Percentiles rank a stretch among this genome's conserved stretches.
phyloP scores from a whole-genome alignment of 331 rosid genomes.

The Acacia pycnantha region DNA sequence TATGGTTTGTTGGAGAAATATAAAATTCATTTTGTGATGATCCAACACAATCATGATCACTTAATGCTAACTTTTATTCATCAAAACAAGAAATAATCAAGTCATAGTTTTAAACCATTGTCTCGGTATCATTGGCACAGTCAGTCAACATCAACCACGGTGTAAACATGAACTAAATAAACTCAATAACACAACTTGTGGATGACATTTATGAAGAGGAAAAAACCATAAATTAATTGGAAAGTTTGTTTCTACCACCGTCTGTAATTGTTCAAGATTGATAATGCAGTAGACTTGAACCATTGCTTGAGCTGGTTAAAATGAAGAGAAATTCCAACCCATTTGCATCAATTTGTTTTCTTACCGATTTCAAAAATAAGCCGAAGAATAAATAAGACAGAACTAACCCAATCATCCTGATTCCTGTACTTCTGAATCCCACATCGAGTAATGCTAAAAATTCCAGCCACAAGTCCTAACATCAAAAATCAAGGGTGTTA shows the following conservation, averaged over 20 bases:
- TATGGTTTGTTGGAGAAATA: neutral
- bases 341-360: neutral
- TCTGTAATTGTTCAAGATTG: conserved; percentile 5
- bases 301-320: neutral
- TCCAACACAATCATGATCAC: neutral
- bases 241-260: neutral
- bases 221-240: neutral
- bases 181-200: neutral
- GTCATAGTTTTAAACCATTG: neutral
- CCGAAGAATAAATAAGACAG: neutral
- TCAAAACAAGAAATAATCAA: neutral
- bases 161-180: neutral
- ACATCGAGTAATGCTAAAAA: conserved; percentile 57
- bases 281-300: neutral
- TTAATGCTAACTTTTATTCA: neutral
- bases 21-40: neutral
- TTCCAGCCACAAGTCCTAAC: conserved; percentile 72
- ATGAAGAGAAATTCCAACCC: neutral
- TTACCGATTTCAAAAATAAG: neutral
- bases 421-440: conserved; percentile 63
- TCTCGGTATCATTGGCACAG: neutral
- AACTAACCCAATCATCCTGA: conserved; percentile 76
- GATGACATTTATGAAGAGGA: neutral
- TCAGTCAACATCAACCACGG: conserved; percentile 2
- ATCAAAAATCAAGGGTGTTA: conserved; percentile 10